A percentile compares a stretch with the other conserved stretches of the same genome.
Evolutionary conservation across 495 filamentous ascomycete genomes (phyloP).

Genomic region (Hypomontagnella submonticulosa): DNA sequence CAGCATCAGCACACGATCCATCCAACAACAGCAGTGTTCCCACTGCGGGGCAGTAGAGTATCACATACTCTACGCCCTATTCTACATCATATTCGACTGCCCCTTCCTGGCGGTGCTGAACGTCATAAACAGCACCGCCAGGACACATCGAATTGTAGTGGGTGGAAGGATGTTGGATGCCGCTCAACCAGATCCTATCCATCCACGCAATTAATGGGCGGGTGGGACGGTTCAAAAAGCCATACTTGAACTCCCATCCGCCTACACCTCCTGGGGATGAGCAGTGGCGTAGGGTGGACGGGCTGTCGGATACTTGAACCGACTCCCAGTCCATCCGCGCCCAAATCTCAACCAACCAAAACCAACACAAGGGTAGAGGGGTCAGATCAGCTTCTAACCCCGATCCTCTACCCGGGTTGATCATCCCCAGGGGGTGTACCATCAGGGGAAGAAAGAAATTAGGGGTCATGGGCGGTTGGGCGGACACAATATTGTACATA

Average conservation of each 20-base stretch:
- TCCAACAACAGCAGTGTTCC: slow-evolving; percentile 1
- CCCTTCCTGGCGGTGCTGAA: background rate
- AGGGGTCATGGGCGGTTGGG: background rate
- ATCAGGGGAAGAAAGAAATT: background rate
- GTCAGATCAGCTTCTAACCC: background rate
- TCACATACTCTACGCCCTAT: too few relatives aligned
- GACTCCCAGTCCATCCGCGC: background rate
- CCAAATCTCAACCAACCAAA: too few relatives aligned
- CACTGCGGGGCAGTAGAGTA: slow-evolving; percentile 9
- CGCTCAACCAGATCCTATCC: slow-evolving; percentile 1
- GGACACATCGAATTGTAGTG: too few relatives aligned
- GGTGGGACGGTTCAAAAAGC: background rate
- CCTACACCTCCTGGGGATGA: slow-evolving; percentile 11
- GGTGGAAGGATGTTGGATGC: slow-evolving; percentile 2
- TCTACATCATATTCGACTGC: background rate
- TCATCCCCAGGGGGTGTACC: slow-evolving; percentile 10
- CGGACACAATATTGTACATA: background rate
- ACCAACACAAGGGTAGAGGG: too few relatives aligned
- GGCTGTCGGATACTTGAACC: slow-evolving; percentile 13
- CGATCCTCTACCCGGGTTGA: background rate
- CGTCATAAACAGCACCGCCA: background rate
- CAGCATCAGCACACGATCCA: background rate
- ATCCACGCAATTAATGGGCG: background rate
- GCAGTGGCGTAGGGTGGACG: slow-evolving; percentile 1
- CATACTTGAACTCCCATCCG: background rate